A percentile compares a stretch with the other conserved stretches of the same genome.
Evolutionary conservation across 352 stramenopile genomes (phyloP).

Genomic region (Aphanomyces euteiches): DNA sequence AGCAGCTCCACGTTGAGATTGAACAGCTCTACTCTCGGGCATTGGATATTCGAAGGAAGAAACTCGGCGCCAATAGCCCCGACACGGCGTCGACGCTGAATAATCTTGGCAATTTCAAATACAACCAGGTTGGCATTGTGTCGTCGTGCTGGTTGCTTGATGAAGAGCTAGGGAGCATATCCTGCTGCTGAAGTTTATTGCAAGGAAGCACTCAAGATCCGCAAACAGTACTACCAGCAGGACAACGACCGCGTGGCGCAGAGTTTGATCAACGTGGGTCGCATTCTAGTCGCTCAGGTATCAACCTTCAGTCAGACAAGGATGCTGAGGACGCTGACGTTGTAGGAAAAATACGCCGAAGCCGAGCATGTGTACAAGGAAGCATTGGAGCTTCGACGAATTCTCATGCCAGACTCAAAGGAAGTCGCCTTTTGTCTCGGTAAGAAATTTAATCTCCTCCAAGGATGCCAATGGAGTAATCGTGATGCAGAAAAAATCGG

Average conservation of each 20-base stretch:
- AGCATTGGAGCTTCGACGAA: conserved; percentile 64
- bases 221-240: conserved; percentile 69
- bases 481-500: conserved; percentile 66
- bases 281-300: conserved; percentile 74
- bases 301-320: neutral
- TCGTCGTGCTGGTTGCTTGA: neutral
- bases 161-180: conserved; percentile 16
- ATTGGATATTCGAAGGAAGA: conserved; percentile 61
- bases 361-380: conserved; percentile 64
- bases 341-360: conserved; percentile 60
- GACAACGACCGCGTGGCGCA: conserved; percentile 62
- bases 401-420: conserved; percentile 64
- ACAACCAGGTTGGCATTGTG: conserved; percentile 42
- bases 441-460: conserved; percentile 30
- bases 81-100: conserved; percentile 76
- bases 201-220: conserved; percentile 74
- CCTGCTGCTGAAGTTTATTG: conserved; percentile 55
- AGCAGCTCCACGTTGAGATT: conserved; percentile 49
- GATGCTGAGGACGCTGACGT: neutral
- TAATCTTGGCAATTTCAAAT: conserved; percentile 83
- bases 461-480: neutral
- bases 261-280: conserved; percentile 74
- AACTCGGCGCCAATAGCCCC: conserved; percentile 68
- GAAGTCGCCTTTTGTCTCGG: conserved; percentile 76
- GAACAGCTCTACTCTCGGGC: conserved; percentile 60